phyloP scores from a whole-genome alignment of 441 rosid genomes.

The Populus hybrid region DNA sequence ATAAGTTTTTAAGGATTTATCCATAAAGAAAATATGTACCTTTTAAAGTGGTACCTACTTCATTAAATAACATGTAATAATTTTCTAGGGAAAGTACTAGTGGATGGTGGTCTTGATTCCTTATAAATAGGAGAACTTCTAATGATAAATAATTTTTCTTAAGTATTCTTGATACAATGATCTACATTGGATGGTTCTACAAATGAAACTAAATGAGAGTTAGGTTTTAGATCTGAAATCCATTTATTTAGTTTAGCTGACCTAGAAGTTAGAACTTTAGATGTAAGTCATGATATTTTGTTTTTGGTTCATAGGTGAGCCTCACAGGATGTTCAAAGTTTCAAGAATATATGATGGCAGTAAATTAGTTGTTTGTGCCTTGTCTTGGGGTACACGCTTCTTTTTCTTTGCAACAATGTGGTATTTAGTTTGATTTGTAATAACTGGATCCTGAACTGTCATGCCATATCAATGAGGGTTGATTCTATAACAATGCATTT shows the following conservation, averaged over 20 bases:
- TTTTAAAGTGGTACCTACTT: neutral
- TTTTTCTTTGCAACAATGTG: no score
- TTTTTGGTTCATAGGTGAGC: no score
- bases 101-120: neutral
- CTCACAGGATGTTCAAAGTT: no score
- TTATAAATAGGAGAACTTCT: neutral
- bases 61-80: neutral
- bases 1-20: neutral
- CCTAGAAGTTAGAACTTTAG: neutral
- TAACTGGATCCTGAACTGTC: no score
- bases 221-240: neutral
- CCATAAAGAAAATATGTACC: neutral
- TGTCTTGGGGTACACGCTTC: no score
- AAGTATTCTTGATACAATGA: neutral
- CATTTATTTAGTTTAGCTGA: neutral
- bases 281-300: neutral
- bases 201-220: neutral
- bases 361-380: no score
- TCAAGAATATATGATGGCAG: no score
- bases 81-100: neutral
- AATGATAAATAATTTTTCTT: neutral
- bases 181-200: neutral
- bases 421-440: no score
- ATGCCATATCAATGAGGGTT: no score
- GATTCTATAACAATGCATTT: no score